phyloP scores from a whole-genome alignment of 2,329 filamentous ascomycete genomes.

The Alternaria ventricosa region DNA sequence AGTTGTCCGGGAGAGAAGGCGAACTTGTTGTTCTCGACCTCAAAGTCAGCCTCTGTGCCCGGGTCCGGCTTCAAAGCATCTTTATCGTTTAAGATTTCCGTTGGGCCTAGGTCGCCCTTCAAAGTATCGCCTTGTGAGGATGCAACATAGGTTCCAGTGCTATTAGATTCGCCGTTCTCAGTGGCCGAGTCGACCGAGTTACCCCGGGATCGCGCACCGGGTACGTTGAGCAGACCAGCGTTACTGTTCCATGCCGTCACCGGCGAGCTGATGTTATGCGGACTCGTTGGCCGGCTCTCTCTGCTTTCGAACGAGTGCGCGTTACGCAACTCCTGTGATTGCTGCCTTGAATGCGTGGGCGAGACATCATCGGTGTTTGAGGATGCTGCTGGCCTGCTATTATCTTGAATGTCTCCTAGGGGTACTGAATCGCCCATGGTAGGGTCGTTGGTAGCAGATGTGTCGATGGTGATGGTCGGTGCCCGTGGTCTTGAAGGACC shows the following conservation, averaged over 20 bases:
- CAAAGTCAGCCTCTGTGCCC: conserved; percentile 71
- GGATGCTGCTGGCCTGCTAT: conserved; percentile 32
- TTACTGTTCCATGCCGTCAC: conserved; percentile 60
- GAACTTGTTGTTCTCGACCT: conserved; percentile 76
- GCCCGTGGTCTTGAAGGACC: conserved; percentile 51
- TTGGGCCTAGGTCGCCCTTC: conserved; percentile 51
- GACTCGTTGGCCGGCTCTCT: conserved; percentile 69
- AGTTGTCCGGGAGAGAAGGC: conserved; percentile 84
- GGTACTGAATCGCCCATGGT: conserved; percentile 44
- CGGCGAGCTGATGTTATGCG: conserved; percentile 72
- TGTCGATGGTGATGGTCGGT: conserved; percentile 61
- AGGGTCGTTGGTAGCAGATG: conserved; percentile 51
- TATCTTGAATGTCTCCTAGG: conserved; percentile 42
- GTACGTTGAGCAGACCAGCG: conserved; percentile 68
- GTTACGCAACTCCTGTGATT: conserved; percentile 58
- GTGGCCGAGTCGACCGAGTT: conserved; percentile 70
- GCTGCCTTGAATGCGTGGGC: conserved; percentile 28
- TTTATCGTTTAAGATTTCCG: conserved; percentile 67
- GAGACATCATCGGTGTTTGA: conserved; percentile 32
- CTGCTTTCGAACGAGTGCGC: conserved; percentile 69
- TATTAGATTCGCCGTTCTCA: conserved; percentile 61
- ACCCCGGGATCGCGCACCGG: conserved; percentile 66
- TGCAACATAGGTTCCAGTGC: conserved; percentile 65
- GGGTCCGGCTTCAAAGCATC: conserved; percentile 78
- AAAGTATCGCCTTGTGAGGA: conserved; percentile 52